Conservation (phyloP, 106 monocot genomes). For the Apostasia shenzhenica region DNA sequence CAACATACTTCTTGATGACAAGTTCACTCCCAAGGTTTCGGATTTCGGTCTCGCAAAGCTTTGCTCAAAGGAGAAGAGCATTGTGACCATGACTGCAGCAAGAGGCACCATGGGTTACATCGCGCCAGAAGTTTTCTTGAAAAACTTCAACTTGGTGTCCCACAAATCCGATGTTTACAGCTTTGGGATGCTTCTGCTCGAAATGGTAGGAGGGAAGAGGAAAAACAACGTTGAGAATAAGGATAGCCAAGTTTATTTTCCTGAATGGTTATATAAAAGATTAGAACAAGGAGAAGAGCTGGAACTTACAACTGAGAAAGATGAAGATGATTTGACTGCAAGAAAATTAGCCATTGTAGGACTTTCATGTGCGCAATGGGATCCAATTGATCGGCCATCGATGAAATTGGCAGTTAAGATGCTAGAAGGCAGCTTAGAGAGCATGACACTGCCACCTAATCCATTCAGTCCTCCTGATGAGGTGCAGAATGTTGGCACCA, state of each 20-base stretch:
- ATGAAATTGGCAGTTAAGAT: conserved; percentile 34
- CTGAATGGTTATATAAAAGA: conserved; percentile 16
- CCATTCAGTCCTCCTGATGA: conserved; percentile 8
- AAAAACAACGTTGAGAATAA: conserved; percentile 10
- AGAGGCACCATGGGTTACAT: conserved; percentile 37
- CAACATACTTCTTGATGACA: conserved; percentile 15
- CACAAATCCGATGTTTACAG: conserved; percentile 34
- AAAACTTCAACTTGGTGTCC: conserved; percentile 21
- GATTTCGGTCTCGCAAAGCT: conserved; percentile 41
- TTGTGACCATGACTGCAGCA: conserved; percentile 27
- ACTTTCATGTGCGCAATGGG: conserved; percentile 44
- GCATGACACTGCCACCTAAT: conserved; percentile 26
- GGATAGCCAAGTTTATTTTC: conserved; percentile 20
- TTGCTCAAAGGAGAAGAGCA: conserved; percentile 24
- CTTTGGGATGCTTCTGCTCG: conserved; percentile 29
- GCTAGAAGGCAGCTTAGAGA: conserved; percentile 21
- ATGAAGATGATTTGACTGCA: conserved; percentile 4
- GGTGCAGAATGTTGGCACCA: too few species aligned
- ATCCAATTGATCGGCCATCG: conserved; percentile 28
- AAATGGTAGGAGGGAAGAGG: conserved; percentile 24
- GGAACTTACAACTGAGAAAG: conserved; percentile 4
- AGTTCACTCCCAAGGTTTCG: conserved; percentile 31
- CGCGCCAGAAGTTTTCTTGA: conserved; percentile 21
- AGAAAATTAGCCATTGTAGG: conserved; percentile 25
- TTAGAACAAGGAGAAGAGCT: conserved; percentile 18